Evolutionary conservation across 768 basidiomycete species (phyloP).

Genomic region (Leccinum boreale): DNA sequence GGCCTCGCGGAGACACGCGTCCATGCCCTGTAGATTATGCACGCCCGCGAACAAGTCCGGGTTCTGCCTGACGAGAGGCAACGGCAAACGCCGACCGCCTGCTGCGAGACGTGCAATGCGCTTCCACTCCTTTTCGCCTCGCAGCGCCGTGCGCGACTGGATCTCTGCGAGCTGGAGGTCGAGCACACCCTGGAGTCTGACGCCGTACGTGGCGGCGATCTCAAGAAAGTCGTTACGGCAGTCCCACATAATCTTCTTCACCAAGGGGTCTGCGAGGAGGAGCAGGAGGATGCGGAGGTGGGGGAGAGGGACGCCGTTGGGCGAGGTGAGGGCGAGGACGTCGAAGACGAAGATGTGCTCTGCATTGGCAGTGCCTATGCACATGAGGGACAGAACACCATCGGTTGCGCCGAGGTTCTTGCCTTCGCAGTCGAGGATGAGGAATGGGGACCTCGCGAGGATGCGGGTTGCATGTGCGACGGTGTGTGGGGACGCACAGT

Average conservation of each 20-base stretch:
- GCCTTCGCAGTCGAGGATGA: constrained; percentile 42
- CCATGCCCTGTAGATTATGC: constrained; percentile 36
- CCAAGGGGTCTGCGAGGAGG: constrained; percentile 25
- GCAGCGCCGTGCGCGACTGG: constrained; percentile 22
- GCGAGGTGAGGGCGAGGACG: constrained; percentile 26
- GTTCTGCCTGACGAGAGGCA: constrained; percentile 23
- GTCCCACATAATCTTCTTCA: constrained; percentile 43
- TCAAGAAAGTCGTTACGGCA: constrained; percentile 41
- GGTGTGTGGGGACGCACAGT: constrained; percentile 12
- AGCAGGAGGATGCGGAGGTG: constrained; percentile 24
- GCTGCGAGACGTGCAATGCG: constrained; percentile 27
- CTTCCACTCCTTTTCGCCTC: constrained; percentile 26
- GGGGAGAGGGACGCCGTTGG: constrained; percentile 6
- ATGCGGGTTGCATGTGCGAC: constrained; percentile 18
- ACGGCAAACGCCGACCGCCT: constrained; percentile 22
- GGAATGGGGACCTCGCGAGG: constrained; percentile 21
- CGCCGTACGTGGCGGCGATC: constrained; percentile 26
- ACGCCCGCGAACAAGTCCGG: constrained; percentile 27
- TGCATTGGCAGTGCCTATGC: constrained; percentile 31
- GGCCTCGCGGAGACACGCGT: constrained; percentile 29
- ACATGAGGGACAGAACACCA: constrained; percentile 36
- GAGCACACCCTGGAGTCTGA: constrained; percentile 31
- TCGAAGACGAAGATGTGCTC: constrained; percentile 38
- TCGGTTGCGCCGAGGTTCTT: constrained; percentile 29
- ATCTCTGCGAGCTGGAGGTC: constrained; percentile 44